Evolutionary conservation across 2,329 filamentous ascomycete genomes (phyloP).

Genomic region (Monosporascus sp.): DNA sequence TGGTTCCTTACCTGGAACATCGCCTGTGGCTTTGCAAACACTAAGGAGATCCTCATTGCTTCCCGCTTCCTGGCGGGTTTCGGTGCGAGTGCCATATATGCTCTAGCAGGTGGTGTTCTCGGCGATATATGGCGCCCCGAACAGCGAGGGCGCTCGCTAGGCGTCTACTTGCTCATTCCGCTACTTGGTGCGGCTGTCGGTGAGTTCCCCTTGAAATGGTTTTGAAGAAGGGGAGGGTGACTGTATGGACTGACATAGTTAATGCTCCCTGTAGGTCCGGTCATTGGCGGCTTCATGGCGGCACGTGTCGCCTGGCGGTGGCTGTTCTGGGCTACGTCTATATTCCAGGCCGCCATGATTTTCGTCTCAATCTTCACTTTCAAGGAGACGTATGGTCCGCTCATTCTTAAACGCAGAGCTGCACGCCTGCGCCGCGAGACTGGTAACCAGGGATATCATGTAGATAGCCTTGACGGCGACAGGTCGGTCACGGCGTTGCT

Average conservation of each 20-base stretch:
- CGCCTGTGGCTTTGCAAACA: conserved; percentile 34
- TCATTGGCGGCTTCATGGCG: conserved; percentile 32
- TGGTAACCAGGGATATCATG: conserved; percentile 24
- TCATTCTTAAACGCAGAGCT: conserved; percentile 30
- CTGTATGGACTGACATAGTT: no score
- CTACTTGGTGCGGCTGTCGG: conserved; percentile 33
- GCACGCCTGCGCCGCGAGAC: conserved; percentile 26
- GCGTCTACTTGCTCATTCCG: conserved; percentile 33
- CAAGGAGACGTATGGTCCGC: conserved; percentile 32
- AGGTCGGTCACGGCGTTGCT: conserved; percentile 21
- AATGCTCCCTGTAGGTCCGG: conserved; percentile 14
- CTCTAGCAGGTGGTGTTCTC: conserved; percentile 41
- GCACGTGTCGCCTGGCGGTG: conserved; percentile 34
- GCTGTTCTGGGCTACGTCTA: conserved; percentile 40
- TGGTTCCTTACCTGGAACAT: conserved; percentile 47
- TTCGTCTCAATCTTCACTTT: conserved; percentile 27
- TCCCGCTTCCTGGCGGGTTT: conserved; percentile 42
- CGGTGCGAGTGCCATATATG: conserved; percentile 39
- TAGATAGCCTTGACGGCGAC: conserved; percentile 30
- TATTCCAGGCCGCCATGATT: conserved; percentile 33
- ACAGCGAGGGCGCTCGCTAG: conserved; percentile 36
- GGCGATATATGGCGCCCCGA: conserved; percentile 41
- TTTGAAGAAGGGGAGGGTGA: no score
- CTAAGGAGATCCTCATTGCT: conserved; percentile 35
- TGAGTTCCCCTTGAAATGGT: conserved; percentile 4